Evolutionary conservation across 2,329 filamentous ascomycete genomes (phyloP), one percentile per base, ranked within the genome.

Genomic region (Paecilomyces sp.): DNA sequence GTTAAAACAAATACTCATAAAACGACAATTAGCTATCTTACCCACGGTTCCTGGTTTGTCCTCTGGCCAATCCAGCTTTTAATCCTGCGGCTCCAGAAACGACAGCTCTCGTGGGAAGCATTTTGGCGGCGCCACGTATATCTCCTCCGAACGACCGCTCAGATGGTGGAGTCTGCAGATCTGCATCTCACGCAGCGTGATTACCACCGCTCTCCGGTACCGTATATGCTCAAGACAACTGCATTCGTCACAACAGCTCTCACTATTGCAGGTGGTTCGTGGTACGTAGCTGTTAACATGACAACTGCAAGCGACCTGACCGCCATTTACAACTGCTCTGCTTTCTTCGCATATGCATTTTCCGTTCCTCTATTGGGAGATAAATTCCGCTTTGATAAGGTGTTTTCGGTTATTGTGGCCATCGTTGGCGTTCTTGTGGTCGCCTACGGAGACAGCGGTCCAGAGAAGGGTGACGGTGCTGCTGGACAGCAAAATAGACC

Each of bases 281-380:
- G 94, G 94, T 99, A 97, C 70, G 82, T 97, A 36, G 93, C 94
- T 15, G 93, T 99, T 60, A 90, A 91, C 75, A 78, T 96, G 80
- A 99, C 94, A 0, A 96, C 90, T 3, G 89, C 94, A 2, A 92
- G 89, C 65, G 94, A 99, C 74, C 78, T 99, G 67, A 99, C 94
- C 0, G 94, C 94, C 58, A 99, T 99, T 68, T 99, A 99, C 83
- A 99, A 99, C 78, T 99, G 94, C 81, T 96, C 91, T 57, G 93
- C 94, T 60, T 99, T 99, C 77, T 99, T 99, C 74, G 94, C 94
- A 55, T 99, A 99, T 72, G 93, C 91, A 12, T 99, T 99, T 72
- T 95, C 90, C 54, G 92, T 99, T 53, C 92, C 92, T 0, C 77
- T 99, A 18, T 81, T 99, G 2, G 87, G 90, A 60, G 94, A 99